These are phyloP conservation scores for Zygotorulaspora danielsina DNA, from an alignment of 805 yeast genomes.

Conservation along the genomic window DNA sequence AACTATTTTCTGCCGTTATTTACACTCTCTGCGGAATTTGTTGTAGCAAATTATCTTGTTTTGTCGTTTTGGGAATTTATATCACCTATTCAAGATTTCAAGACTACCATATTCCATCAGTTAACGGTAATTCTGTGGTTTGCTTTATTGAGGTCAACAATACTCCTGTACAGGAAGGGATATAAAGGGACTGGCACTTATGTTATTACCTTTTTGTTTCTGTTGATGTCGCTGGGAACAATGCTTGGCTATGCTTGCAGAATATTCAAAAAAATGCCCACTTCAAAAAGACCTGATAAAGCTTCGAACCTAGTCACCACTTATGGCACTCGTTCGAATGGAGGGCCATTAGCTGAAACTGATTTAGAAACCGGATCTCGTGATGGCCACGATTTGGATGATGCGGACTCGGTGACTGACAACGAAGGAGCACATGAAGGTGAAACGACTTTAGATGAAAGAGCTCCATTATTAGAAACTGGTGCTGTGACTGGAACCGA, in stretches of 20 bases:
- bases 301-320: neutral
- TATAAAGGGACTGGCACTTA: slow-evolving; percentile 50
- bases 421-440: slow-evolving; percentile 2
- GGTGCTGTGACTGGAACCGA: neutral
- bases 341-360: slow-evolving; percentile 5
- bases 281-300: neutral
- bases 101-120: slow-evolving; percentile 54
- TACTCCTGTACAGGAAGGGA: slow-evolving; percentile 43
- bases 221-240: slow-evolving; percentile 44
- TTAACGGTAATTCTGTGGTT: slow-evolving; percentile 56
- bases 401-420: neutral
- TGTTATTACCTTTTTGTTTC: slow-evolving; percentile 43
- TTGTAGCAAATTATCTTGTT: slow-evolving; percentile 53
- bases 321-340: slow-evolving; percentile 10
- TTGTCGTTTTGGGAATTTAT: slow-evolving; percentile 40
- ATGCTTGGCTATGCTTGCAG: slow-evolving; percentile 44
- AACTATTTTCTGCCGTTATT: slow-evolving; percentile 48
- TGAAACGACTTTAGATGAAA: slow-evolving; percentile 23
- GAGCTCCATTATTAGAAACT: slow-evolving; percentile 34
- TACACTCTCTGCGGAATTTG: slow-evolving; percentile 43
- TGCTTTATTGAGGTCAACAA: slow-evolving; percentile 46
- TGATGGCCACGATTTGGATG: neutral
- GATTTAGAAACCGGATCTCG: neutral
- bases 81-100: slow-evolving; percentile 54
- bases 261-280: slow-evolving; percentile 5